Percentiles rank a stretch among this genome's conserved stretches.
Evolutionary conservation across 768 basidiomycete genomes (phyloP).

Genomic region (Saitozyma sp.): DNA sequence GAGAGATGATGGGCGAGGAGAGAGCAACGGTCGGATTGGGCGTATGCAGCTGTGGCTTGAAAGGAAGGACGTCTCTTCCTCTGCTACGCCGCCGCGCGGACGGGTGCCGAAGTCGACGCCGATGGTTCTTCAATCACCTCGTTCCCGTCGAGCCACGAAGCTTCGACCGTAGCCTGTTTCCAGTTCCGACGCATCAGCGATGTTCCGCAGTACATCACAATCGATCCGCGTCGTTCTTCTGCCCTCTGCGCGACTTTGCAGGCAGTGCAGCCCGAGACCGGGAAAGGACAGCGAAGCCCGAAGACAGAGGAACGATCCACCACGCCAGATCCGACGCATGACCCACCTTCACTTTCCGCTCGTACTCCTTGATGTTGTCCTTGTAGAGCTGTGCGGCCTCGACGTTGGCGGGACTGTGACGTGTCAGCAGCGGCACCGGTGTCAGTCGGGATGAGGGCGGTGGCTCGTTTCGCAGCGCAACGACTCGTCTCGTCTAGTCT

Average conservation of each 20-base stretch:
- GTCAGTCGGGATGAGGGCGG: too few species aligned
- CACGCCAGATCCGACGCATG: not conserved
- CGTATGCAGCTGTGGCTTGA: too few species aligned
- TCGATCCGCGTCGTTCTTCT: not conserved
- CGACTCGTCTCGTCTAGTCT: too few species aligned
- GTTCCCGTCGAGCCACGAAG: conserved; percentile 78
- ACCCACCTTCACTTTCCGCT: conserved; percentile 73
- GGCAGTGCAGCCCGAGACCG: too few species aligned
- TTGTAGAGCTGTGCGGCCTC: conserved; percentile 95
- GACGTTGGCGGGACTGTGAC: conserved; percentile 84
- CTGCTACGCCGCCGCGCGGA: too few species aligned
- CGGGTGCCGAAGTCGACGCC: too few species aligned
- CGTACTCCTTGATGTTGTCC: conserved; percentile 99
- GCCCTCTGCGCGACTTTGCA: too few species aligned
- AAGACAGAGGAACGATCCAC: not conserved
- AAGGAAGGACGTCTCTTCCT: too few species aligned
- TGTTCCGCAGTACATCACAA: not conserved
- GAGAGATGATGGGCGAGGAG: too few species aligned
- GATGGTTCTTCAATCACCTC: conserved; percentile 21
- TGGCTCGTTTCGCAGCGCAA: too few species aligned
- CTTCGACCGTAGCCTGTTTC: conserved; percentile 73
- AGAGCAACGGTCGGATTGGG: too few species aligned
- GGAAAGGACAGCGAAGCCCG: too few species aligned
- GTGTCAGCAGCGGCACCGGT: conserved; percentile 2
- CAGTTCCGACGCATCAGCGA: conserved; percentile 1